These are phyloP conservation scores for Petrea volubilis DNA, from an alignment of 257 asterid species.

Conservation along the genomic window DNA sequence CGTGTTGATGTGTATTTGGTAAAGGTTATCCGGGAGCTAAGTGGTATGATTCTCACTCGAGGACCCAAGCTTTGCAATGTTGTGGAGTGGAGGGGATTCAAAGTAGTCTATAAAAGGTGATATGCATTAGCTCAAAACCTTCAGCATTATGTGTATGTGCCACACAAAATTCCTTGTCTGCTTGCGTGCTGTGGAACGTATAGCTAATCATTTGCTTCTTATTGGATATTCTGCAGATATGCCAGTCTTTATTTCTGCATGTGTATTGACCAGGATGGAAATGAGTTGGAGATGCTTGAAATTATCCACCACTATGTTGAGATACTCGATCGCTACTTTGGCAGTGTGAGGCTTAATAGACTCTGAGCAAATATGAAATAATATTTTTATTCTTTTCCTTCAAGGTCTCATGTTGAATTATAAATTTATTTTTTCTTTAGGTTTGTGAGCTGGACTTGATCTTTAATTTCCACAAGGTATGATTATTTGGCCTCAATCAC, in stretches of 20 bases:
- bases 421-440: constrained; percentile 37
- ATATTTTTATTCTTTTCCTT: neutral
- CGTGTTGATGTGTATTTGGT: neutral
- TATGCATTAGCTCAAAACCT: neutral
- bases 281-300: constrained; percentile 91
- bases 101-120: constrained; percentile 94
- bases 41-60: constrained; percentile 80
- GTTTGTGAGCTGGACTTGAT: constrained; percentile 95
- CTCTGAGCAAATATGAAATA: constrained; percentile 8
- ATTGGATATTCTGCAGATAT: constrained; percentile 49
- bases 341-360: constrained; percentile 72
- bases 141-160: neutral
- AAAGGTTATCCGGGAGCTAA: constrained; percentile 90
- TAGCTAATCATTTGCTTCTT: constrained; percentile 7
- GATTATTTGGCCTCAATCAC: constrained; percentile 12
- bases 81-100: constrained; percentile 98
- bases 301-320: constrained; percentile 93
- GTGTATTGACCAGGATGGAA: constrained; percentile 92
- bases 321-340: constrained; percentile 96
- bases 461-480: constrained; percentile 96
- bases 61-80: constrained; percentile 96
- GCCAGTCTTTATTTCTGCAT: constrained; percentile 98
- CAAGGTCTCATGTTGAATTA: neutral
- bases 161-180: neutral
- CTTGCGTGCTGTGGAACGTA: neutral